These are phyloP conservation scores for Eucalyptus regnans DNA, from an alignment of 345 rosid genomes.

Conservation along the genomic window DNA sequence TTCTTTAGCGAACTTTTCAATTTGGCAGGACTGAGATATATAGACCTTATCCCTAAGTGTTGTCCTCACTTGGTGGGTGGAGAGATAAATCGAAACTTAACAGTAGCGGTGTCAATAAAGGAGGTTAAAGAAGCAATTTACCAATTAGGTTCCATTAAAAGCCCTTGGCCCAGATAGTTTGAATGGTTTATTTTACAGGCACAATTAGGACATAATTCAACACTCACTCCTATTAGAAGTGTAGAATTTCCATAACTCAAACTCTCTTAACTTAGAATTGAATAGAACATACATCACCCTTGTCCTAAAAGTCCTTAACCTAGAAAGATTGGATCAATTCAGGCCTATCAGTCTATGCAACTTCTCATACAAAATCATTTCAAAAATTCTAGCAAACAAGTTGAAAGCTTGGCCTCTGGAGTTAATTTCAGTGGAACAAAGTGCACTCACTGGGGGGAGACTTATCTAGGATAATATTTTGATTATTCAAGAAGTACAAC, in stretches of 20 bases:
- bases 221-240: too few relatives aligned
- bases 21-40: too few relatives aligned
- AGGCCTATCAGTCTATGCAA: neutral
- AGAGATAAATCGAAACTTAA: neutral
- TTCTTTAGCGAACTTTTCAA: too few relatives aligned
- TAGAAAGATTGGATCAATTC: neutral
- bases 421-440: too few relatives aligned
- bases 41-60: neutral
- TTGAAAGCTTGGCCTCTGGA: neutral
- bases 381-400: neutral
- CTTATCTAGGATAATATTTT: too few relatives aligned
- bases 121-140: neutral
- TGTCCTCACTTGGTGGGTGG: neutral
- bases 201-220: neutral
- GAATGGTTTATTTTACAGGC: neutral
- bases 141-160: neutral
- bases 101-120: fast-evolving
- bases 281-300: too few relatives aligned
- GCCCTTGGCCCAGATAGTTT: neutral
- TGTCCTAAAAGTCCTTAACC: too few relatives aligned
- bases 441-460: neutral
- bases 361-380: neutral
- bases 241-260: neutral
- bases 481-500: too few relatives aligned
- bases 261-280: neutral